Conservation (phyloP, 805 yeast genomes). For the Starmerella lactis-condensi region DNA sequence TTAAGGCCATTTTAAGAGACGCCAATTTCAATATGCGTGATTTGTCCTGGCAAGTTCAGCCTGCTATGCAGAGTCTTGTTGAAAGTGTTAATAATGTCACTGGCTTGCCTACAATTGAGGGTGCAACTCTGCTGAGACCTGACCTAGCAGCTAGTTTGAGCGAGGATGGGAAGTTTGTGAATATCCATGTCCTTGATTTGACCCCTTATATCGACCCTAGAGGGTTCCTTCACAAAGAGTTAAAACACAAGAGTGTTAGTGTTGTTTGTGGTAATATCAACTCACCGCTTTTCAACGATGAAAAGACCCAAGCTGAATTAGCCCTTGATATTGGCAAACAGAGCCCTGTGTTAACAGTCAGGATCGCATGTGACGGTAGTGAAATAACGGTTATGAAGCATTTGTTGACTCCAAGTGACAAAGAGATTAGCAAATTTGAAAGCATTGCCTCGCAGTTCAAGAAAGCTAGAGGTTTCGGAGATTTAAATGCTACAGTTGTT, state of each 20-base stretch:
- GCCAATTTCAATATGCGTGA: slow-evolving; percentile 27
- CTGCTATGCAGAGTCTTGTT: slow-evolving; percentile 26
- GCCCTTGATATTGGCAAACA: slow-evolving; percentile 37
- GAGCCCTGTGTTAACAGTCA: slow-evolving; percentile 54
- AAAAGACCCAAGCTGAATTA: slow-evolving; percentile 22
- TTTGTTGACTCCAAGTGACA: not conserved
- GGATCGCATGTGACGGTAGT: slow-evolving; percentile 60
- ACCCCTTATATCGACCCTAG: slow-evolving; percentile 55
- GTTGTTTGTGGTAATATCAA: slow-evolving; percentile 66
- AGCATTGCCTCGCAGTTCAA: slow-evolving; percentile 4
- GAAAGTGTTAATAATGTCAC: slow-evolving; percentile 7
- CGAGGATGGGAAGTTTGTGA: slow-evolving; percentile 47
- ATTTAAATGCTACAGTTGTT: not conserved
- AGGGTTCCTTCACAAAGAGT: slow-evolving; percentile 65
- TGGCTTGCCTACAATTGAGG: not conserved
- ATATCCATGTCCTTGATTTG: slow-evolving; percentile 72
- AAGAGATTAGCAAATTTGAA: slow-evolving; percentile 4
- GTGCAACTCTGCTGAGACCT: slow-evolving; percentile 3
- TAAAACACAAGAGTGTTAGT: slow-evolving; percentile 75
- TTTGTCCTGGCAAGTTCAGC: slow-evolving; percentile 26
- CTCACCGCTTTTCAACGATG: slow-evolving; percentile 34
- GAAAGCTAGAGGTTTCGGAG: slow-evolving; percentile 3
- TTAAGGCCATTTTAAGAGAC: slow-evolving; percentile 73
- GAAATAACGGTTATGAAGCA: not conserved
- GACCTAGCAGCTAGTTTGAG: slow-evolving; percentile 10